Evolutionary conservation across 345 rosid genomes (phyloP), one percentile per base, ranked within the genome.

Genomic region (Gossypium ekmanianum): DNA sequence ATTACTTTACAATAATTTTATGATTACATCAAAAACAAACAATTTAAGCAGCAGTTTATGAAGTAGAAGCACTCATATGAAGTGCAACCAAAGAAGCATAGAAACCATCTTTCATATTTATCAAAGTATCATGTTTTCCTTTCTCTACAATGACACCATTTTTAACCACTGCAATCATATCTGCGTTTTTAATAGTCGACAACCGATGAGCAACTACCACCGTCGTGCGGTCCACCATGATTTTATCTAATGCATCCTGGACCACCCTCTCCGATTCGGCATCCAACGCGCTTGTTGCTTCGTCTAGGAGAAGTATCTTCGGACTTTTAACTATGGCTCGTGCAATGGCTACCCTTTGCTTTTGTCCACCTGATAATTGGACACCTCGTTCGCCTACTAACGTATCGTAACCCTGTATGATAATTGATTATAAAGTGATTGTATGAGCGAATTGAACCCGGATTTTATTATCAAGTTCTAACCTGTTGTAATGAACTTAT

Each of bases 401-500:
- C 0, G 81, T 80, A 16, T 80, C 78, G 22, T 83, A 83, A 1
- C 85, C 85, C 83, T 83, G 29, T 73, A 58, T 71, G 3, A 2
- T 0, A 26, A 24, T 34, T 34, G 41, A 34, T 34, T 34, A 34
- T 5, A 47, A 9, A 47, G 34, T 24, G 34, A 22, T 9, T 58
- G 62, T 22, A 11, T 2, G 13, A 58, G 24, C 12, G 7, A 22
- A 11, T 24, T 24, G 29, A 22, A 3, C 14, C 13, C 7, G 29
- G 3, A n/a, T 18, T 56, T 56, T n/a, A 56, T 56, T 9, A 56
- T 7, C 27, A 11, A 5, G 41, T 34, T 22, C 11, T 16, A 29
- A 77, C 85, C 83, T 83, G 75, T 47, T 83, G 86, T 27, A 80
- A 63, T n/a, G 75, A 51, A 22, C 83, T 80, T 0, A 80, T 80